Conservation (phyloP, 2,329 filamentous ascomycete species). For the Dactylonectria macrodidyma region DNA sequence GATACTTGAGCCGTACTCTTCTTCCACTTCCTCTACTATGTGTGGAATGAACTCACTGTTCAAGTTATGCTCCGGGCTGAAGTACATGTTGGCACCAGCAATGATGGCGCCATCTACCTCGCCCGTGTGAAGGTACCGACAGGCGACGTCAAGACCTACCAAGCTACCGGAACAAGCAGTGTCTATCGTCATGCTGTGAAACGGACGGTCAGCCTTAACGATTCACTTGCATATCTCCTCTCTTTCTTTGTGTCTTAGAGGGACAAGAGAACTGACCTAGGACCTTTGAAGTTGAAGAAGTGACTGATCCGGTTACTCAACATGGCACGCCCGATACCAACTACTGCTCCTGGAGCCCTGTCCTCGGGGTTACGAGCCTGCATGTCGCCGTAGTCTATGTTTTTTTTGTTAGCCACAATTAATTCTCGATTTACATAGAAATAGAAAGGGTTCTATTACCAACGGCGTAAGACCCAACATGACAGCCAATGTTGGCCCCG, state of each 20-base stretch:
- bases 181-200: conserved; percentile 60
- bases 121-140: conserved; percentile 32
- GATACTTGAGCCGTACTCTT: too few species aligned
- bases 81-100: conserved; percentile 59
- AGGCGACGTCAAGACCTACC: conserved; percentile 61
- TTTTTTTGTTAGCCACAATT: conserved; percentile 2
- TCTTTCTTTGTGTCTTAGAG: too few species aligned
- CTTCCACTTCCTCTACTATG: too few species aligned
- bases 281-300: conserved; percentile 62
- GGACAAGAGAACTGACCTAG: conserved; percentile 44
- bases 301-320: conserved; percentile 64
- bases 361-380: conserved; percentile 56
- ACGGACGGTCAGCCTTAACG: background rate
- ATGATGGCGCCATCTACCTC: conserved; percentile 50
- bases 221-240: too few species aligned
- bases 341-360: conserved; percentile 57
- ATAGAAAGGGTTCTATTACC: conserved; percentile 42
- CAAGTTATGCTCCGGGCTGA: conserved; percentile 60
- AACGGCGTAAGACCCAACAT: conserved; percentile 58
- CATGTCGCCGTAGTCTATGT: conserved; percentile 56
- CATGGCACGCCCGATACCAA: conserved; percentile 60
- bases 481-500: conserved; percentile 55
- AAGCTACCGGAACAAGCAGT: conserved; percentile 66
- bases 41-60: conserved; percentile 42
- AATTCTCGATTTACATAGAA: conserved; percentile 4